A percentile compares a stretch with the other conserved stretches of the same genome.
Evolutionary conservation across 139 green algal genomes (phyloP).

Genomic region (Tetraselmis striata): DNA sequence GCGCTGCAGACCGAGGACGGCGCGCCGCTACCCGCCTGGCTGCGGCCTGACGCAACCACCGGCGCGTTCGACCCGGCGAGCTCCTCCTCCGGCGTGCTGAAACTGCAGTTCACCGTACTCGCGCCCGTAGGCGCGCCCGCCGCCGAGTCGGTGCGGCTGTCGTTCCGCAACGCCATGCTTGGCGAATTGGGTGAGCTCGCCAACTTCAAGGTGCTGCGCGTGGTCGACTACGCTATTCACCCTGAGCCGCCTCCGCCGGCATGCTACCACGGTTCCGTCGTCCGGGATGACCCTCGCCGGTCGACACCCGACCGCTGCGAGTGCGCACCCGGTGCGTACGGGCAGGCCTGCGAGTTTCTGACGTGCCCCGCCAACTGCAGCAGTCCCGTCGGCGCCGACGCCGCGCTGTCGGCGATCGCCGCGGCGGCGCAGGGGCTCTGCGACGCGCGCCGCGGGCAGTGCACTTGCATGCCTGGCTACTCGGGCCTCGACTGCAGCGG

Average conservation of each 20-base stretch:
- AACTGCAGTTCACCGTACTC: background rate
- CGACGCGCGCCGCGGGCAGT: slow-evolving; percentile 3
- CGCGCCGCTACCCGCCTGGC: background rate
- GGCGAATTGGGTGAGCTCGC: background rate
- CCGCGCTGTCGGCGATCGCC: background rate
- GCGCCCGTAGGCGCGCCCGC: background rate
- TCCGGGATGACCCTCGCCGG: background rate
- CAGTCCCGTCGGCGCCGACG: background rate
- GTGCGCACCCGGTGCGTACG: slow-evolving; percentile 9
- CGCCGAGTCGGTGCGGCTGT: background rate
- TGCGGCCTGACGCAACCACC: background rate
- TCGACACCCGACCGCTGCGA: background rate
- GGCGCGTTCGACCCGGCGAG: background rate
- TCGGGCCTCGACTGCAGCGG: slow-evolving; percentile 16
- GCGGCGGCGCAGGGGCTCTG: background rate
- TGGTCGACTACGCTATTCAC: background rate
- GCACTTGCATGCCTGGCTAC: slow-evolving; percentile 10
- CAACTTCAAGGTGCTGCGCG: background rate
- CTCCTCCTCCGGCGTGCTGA: too few species aligned
- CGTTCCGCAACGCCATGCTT: background rate
- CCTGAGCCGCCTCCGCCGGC: background rate
- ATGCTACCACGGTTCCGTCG: slow-evolving; percentile 15
- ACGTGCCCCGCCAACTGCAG: slow-evolving; percentile 17
- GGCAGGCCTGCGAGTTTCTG: slow-evolving; percentile 15
- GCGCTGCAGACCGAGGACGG: background rate